Percentiles rank a stretch among this genome's conserved stretches.
Evolutionary conservation across 1,284 basidiomycete genomes (phyloP).

Genomic region (Boletellus dicymbophilus): DNA sequence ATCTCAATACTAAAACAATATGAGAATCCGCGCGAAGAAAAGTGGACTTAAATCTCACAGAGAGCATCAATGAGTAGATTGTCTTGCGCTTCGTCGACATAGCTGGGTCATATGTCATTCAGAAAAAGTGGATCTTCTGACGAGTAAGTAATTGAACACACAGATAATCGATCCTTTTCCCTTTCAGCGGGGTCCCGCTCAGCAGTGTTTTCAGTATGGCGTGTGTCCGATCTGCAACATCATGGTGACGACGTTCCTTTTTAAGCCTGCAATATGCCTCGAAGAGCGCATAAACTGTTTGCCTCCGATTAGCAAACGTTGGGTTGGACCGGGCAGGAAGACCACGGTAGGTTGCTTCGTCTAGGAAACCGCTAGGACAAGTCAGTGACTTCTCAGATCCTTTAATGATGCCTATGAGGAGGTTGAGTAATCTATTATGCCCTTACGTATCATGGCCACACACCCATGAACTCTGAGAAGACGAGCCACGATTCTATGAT

Average conservation of each 20-base stretch:
- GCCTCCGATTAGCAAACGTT: conserved; percentile 52
- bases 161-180: conserved; percentile 57
- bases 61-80: conserved; percentile 67
- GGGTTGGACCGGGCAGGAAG: conserved; percentile 54
- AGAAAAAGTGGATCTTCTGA: neutral
- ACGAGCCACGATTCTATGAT: conserved; percentile 58
- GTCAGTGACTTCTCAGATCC: conserved; percentile 57
- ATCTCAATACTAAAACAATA: conserved; percentile 52
- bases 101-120: conserved; percentile 40
- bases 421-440: neutral
- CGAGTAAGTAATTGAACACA: conserved; percentile 34
- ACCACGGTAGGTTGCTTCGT: conserved; percentile 43
- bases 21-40: neutral
- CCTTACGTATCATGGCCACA: conserved; percentile 2
- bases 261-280: conserved; percentile 53
- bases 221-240: conserved; percentile 69
- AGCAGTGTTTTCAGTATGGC: conserved; percentile 44
- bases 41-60: conserved; percentile 37
- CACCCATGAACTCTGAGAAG: conserved; percentile 69
- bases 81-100: conserved; percentile 75
- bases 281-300: conserved; percentile 56
- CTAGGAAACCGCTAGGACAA: conserved; percentile 40
- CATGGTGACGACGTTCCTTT: conserved; percentile 46
- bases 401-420: conserved; percentile 58
- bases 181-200: conserved; percentile 33